These are phyloP conservation scores for Cucumis hystrix DNA, from an alignment of 306 rosid species.

Conservation along the genomic window DNA sequence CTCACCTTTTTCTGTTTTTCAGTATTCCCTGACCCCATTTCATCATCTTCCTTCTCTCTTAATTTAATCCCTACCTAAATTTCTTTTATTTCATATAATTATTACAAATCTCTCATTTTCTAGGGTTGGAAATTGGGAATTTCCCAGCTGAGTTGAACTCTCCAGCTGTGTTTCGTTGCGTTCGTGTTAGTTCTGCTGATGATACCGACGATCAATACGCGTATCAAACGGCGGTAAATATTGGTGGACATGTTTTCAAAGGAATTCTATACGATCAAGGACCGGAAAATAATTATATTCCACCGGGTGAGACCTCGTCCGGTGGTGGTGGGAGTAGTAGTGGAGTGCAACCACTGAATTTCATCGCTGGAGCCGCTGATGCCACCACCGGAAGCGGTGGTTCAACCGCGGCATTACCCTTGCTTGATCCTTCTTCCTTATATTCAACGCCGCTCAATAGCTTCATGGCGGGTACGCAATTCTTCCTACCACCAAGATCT, in stretches of 20 bases:
- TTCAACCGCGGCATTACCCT: constrained; percentile 13
- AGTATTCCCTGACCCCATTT: background rate
- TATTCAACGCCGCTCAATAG: constrained; percentile 59
- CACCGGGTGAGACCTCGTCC: constrained; percentile 42
- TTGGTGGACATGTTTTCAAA: constrained; percentile 81
- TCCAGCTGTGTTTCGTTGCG: constrained; percentile 62
- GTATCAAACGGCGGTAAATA: constrained; percentile 80
- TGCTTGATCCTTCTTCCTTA: constrained; percentile 44
- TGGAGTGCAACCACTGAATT: constrained; percentile 39
- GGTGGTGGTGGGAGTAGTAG: constrained; percentile 22
- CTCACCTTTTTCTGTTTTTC: background rate
- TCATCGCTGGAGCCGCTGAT: constrained; percentile 22
- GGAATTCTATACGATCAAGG: constrained; percentile 85
- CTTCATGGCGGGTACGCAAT: constrained; percentile 94
- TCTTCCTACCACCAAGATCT: constrained; percentile 97
- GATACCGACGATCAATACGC: constrained; percentile 71
- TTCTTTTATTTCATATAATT: too few relatives aligned
- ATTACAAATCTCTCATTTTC: background rate
- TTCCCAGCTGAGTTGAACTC: constrained; percentile 63
- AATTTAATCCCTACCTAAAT: background rate
- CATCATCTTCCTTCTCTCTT: background rate
- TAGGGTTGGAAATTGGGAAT: constrained; percentile 58
- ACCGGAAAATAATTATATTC: constrained; percentile 29
- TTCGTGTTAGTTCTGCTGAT: constrained; percentile 58
- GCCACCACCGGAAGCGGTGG: constrained; percentile 7